A percentile compares a stretch with the other conserved stretches of the same genome.
phyloP scores from a whole-genome alignment of 2,329 filamentous ascomycete species.

The Albifimbria verrucaria region DNA sequence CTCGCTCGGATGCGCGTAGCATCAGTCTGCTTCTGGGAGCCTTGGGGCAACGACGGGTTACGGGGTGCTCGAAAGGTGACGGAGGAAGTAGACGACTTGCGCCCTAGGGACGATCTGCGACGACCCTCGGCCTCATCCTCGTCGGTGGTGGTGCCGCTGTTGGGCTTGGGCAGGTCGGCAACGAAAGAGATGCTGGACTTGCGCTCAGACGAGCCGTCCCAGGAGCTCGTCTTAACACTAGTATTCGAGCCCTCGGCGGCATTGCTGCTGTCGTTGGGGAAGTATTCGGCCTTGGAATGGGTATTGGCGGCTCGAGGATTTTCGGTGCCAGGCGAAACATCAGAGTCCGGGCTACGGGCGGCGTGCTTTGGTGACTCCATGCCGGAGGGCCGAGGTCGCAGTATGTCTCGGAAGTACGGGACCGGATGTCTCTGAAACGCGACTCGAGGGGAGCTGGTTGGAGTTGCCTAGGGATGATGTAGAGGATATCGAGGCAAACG shows the following conservation, averaged over 20 bases:
- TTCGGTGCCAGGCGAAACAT: conserved; percentile 39
- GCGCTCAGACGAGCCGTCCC: conserved; percentile 26
- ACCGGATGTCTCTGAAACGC: not conserved
- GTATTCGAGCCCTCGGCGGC: conserved; percentile 20
- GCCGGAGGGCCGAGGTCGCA: conserved; percentile 2
- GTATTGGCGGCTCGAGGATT: conserved; percentile 14
- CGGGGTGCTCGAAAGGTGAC: conserved; percentile 43
- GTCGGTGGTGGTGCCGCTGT: conserved; percentile 20
- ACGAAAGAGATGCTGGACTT: conserved; percentile 32
- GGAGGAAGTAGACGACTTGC: conserved; percentile 45
- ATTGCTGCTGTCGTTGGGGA: conserved; percentile 17
- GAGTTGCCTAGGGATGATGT: not conserved
- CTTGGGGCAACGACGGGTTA: conserved; percentile 46
- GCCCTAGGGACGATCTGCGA: conserved; percentile 29
- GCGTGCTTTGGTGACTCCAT: conserved; percentile 16
- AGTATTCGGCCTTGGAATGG: conserved; percentile 21
- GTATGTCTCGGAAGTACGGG: conserved; percentile 7
- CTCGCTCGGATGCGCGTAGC: conserved; percentile 39
- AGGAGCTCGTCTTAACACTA: conserved; percentile 20
- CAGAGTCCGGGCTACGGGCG: conserved; percentile 36
- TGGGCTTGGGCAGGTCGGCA: conserved; percentile 25
- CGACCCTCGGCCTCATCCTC: conserved; percentile 19
- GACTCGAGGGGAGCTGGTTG: not conserved
- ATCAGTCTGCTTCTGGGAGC: conserved; percentile 41
- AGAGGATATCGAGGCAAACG: no score